These are phyloP conservation scores for Bryoglossum gracile DNA, from an alignment of 495 filamentous ascomycete species.

Conservation along the genomic window DNA sequence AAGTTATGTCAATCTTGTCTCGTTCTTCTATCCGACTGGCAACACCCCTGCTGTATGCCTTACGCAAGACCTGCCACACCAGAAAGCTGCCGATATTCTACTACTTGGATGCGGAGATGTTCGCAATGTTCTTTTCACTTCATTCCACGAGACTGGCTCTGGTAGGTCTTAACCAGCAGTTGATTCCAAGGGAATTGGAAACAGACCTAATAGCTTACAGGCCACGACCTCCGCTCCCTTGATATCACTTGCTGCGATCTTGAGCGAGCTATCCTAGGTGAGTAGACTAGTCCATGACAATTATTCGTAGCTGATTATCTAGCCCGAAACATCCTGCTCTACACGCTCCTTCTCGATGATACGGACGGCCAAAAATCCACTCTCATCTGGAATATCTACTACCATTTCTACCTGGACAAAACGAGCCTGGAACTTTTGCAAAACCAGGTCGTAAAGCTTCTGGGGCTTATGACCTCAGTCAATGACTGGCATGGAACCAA, in stretches of 20 bases:
- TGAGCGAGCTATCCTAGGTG: conserved; percentile 41
- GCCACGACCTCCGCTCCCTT: conserved; percentile 18
- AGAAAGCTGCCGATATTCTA: conserved; percentile 39
- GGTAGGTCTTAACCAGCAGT: too few species aligned
- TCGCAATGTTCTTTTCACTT: conserved; percentile 44
- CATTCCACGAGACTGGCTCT: conserved; percentile 1
- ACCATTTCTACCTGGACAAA: conserved; percentile 40
- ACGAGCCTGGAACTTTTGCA: conserved; percentile 29
- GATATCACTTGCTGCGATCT: conserved; percentile 44
- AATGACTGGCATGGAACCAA: too few species aligned
- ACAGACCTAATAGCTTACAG: not conserved
- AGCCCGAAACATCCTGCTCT: conserved; percentile 39
- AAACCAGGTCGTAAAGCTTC: conserved; percentile 33
- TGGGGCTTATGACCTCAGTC: too few species aligned
- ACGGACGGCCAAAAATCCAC: conserved; percentile 15
- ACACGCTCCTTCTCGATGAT: conserved; percentile 39
- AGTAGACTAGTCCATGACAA: conserved; percentile 1
- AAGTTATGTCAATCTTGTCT: not conserved
- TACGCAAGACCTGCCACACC: conserved; percentile 39
- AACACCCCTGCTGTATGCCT: conserved; percentile 46
- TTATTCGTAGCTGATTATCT: conserved; percentile 7
- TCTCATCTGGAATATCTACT: conserved; percentile 48
- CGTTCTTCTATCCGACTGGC: conserved; percentile 40
- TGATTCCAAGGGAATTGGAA: too few species aligned
- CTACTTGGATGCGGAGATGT: conserved; percentile 47